Percentiles rank a stretch among this genome's conserved stretches.
phyloP scores from a whole-genome alignment of 139 green algal species.

The Micromonas pusilla region DNA sequence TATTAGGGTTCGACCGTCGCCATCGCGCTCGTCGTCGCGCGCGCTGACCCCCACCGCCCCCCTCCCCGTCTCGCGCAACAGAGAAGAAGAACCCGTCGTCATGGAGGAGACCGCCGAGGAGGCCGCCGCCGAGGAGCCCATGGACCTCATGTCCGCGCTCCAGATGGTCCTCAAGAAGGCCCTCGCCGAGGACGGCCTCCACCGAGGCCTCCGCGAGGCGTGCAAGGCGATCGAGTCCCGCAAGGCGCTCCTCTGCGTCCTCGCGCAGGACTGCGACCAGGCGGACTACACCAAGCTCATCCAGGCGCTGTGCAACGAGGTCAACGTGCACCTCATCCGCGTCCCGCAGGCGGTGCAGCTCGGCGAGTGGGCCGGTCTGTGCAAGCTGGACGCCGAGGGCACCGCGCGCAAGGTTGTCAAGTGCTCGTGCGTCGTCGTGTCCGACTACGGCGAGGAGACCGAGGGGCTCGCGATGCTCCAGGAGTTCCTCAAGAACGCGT shows the following conservation, averaged over 20 bases:
- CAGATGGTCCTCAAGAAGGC: conserved; percentile 95
- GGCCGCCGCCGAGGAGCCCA: conserved; percentile 66
- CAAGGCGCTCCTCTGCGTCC: conserved; percentile 86
- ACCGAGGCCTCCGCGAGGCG: conserved; percentile 88
- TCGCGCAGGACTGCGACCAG: conserved; percentile 98
- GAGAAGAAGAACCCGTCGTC: conserved; percentile 51
- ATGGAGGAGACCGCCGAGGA: conserved; percentile 41
- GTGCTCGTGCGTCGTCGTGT: conserved; percentile 86
- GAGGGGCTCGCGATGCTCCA: conserved; percentile 84
- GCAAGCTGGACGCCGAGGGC: conserved; percentile 97
- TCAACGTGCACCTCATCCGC: conserved; percentile 88
- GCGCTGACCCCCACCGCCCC: neutral
- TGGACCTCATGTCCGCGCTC: conserved; percentile 95
- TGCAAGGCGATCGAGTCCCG: conserved; percentile 62
- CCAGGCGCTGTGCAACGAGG: conserved; percentile 94
- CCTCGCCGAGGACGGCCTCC: conserved; percentile 89
- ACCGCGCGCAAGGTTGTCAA: conserved; percentile 93
- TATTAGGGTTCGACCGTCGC: neutral
- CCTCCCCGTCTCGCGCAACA: conserved; percentile 26
- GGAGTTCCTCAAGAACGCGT: conserved; percentile 82
- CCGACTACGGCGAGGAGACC: conserved; percentile 96
- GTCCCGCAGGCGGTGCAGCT: conserved; percentile 89
- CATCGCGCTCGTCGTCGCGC: neutral
- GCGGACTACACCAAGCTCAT: conserved; percentile 99
- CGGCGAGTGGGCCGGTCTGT: conserved; percentile 86